Evolutionary conservation across 768 basidiomycete species (phyloP).

Genomic region (Hortiboletus flavorubellus): DNA sequence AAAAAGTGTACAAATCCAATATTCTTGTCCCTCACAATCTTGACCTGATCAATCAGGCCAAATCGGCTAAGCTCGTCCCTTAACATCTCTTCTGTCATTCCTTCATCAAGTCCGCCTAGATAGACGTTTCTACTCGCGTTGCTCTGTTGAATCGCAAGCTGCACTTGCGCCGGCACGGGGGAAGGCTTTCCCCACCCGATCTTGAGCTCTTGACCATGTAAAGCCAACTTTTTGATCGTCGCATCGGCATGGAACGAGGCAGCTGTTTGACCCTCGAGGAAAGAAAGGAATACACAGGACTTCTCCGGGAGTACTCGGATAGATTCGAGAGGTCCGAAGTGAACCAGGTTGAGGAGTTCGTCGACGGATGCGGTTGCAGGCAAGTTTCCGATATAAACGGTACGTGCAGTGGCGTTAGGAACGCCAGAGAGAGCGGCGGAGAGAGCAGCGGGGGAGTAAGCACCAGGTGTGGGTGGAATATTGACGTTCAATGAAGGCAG

Average conservation of each 20-base stretch:
- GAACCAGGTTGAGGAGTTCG: constrained; percentile 95
- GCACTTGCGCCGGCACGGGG: constrained; percentile 81
- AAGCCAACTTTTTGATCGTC: constrained; percentile 85
- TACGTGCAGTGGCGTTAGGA: constrained; percentile 69
- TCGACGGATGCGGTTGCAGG: constrained; percentile 95
- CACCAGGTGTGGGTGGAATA: constrained; percentile 68
- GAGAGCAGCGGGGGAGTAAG: constrained; percentile 77
- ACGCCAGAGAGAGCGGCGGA: constrained; percentile 65
- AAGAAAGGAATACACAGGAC: constrained; percentile 96
- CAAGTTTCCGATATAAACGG: constrained; percentile 96
- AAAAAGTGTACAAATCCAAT: constrained; percentile 99
- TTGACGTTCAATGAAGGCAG: constrained; percentile 62
- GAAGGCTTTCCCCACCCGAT: constrained; percentile 98
- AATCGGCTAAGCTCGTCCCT: constrained; percentile 90
- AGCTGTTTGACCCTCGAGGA: constrained; percentile 90
- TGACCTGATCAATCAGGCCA: constrained; percentile 97
- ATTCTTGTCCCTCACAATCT: constrained; percentile 98
- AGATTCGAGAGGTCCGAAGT: constrained; percentile 94
- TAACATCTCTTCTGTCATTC: constrained; percentile 86
- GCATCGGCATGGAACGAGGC: constrained; percentile 98
- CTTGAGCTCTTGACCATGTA: constrained; percentile 96
- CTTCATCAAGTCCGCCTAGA: constrained; percentile 88
- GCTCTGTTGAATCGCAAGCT: constrained; percentile 84
- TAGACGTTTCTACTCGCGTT: constrained; percentile 97
- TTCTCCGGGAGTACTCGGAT: constrained; percentile 96